Base-by-base conservation (phyloP, 2,329 filamentous ascomycete genomes). In the Aspergillus thermomutatus region DNA sequence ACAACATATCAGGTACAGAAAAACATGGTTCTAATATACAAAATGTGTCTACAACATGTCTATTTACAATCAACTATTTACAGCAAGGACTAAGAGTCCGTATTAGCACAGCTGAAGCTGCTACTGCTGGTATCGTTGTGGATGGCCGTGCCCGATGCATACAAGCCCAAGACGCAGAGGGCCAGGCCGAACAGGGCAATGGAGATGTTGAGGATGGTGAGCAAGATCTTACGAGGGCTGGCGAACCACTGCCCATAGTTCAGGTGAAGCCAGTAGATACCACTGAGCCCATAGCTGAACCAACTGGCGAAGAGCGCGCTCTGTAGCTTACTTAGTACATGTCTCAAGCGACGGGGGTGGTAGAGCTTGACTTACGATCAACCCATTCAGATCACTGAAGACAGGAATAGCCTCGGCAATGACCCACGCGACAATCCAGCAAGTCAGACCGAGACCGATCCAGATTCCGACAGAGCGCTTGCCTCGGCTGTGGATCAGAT, bases 341-440 rank as follows among this genome's bases (percentile, higher is more conserved):
- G 4, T 1, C 5, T 14, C 14, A n/a, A 10, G 41, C 19, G 53
- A 21, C 6, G 7, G 43, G 9, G 11, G 23, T 40, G 21, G 17
- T 46, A 19, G 5, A 31, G 5, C 31, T 34, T 23, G 48, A 60
- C 63, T 26, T 66, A 69, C 57, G 59, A 89, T 83, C 40, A 90
- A 73, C 5, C 83, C 83, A 26, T 90, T 75, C 10, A 91, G 74
- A 51, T 85, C 80, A 65, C 83, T 84, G 75, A 90, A 91, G 48
- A 84, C 82, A 0, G 88, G 88, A 7, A 91, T 86, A 0, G 84
- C 83, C 70, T 88, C 84, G 10, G 87, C 86, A 55, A 91, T 86
- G 54, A 90, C 71, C 78, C 84, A 88, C 1, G 85, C 83, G 17
- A 87, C 64, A 3, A 83, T 64, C 83, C 86, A 90, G 45, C 83